Evolutionary conservation across 139 green algal species (phyloP).

Genomic region (Parachlorella kessleri): DNA sequence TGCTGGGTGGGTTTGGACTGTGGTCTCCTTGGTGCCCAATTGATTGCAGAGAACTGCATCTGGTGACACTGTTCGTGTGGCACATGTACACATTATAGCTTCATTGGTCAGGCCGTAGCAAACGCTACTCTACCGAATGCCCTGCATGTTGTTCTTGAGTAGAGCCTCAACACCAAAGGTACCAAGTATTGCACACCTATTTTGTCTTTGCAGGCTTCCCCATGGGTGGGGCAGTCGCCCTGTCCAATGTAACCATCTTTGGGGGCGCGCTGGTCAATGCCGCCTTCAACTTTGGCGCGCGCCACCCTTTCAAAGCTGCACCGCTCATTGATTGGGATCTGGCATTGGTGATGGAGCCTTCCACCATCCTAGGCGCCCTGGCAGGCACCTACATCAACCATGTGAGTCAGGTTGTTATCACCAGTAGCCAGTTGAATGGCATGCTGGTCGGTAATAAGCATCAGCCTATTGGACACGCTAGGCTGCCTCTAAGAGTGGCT

Average conservation of each 20-base stretch:
- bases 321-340: constrained; percentile 74
- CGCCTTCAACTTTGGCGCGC: constrained; percentile 47
- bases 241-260: constrained; percentile 71
- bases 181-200: too few relatives aligned
- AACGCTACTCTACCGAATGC: not conserved
- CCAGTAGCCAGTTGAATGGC: too few relatives aligned
- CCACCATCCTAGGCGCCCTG: constrained; percentile 64
- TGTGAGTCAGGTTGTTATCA: too few relatives aligned
- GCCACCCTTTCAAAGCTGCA: too few relatives aligned
- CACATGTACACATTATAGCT: too few relatives aligned
- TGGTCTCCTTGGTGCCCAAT: not conserved
- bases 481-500: too few relatives aligned
- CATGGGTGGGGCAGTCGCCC: constrained; percentile 47
- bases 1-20: constrained; percentile 1
- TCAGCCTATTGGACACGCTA: too few relatives aligned
- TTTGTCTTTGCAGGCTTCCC: constrained; percentile 21
- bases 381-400: constrained; percentile 59
- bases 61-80: too few relatives aligned
- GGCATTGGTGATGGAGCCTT: constrained; percentile 70
- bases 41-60: too few relatives aligned
- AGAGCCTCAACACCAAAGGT: too few relatives aligned
- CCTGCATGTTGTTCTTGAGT: not conserved
- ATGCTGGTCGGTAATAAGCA: too few relatives aligned
- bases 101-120: not conserved
- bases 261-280: constrained; percentile 64